Evolutionary conservation across 805 yeast genomes (phyloP).

Genomic region (Candida hispaniensis): DNA sequence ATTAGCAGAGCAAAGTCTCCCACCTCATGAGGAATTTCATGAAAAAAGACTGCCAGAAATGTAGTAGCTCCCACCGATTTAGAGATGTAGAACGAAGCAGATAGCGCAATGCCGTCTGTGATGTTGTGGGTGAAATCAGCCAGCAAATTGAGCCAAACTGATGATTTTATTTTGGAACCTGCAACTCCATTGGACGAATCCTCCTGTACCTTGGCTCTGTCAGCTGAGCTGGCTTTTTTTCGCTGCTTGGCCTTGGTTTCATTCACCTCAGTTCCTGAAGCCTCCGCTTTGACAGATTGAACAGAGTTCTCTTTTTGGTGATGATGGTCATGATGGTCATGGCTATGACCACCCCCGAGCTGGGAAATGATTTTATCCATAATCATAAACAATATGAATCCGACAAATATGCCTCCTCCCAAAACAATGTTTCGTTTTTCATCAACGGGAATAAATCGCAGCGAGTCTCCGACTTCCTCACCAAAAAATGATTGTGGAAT

Average conservation of each 20-base stretch:
- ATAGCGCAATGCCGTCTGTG: constrained; percentile 67
- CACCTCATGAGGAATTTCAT: constrained; percentile 72
- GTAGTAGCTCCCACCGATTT: constrained; percentile 56
- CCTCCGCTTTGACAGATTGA: constrained; percentile 16
- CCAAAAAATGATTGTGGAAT: constrained; percentile 59
- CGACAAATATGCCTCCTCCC: constrained; percentile 48
- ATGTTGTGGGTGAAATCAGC: constrained; percentile 67
- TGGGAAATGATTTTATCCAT: constrained; percentile 53
- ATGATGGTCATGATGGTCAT: constrained; percentile 39
- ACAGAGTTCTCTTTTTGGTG: constrained; percentile 20
- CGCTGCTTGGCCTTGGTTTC: constrained; percentile 19
- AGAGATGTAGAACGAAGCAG: constrained; percentile 56
- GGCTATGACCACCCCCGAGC: constrained; percentile 26
- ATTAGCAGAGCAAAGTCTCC: constrained; percentile 69
- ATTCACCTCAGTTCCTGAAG: constrained; percentile 18
- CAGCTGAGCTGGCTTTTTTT: constrained; percentile 13
- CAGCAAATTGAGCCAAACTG: constrained; percentile 55
- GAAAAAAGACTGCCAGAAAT: constrained; percentile 59
- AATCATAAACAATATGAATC: constrained; percentile 48
- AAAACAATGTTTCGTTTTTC: constrained; percentile 39
- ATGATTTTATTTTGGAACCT: constrained; percentile 28
- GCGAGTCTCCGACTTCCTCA: constrained; percentile 29
- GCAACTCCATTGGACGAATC: background rate
- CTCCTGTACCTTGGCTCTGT: background rate
- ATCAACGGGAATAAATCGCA: constrained; percentile 39